phyloP scores from a whole-genome alignment of 805 yeast species.

The Nakazawaea holstii region DNA sequence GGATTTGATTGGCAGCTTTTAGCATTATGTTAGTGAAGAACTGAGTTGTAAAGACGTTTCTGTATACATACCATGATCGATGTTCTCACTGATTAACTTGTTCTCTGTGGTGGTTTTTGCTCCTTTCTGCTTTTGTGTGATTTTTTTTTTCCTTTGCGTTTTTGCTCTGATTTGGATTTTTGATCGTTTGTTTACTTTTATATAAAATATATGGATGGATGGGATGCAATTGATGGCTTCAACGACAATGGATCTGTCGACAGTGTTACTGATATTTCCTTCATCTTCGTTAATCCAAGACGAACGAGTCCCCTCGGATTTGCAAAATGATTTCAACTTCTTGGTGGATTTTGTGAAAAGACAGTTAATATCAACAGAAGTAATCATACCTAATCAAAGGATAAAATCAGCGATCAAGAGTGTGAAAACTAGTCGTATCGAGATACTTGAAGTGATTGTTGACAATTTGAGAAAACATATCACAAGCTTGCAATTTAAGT shows the following conservation, averaged over 20 bases:
- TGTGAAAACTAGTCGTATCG: background rate
- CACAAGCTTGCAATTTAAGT: background rate
- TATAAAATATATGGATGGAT: no score
- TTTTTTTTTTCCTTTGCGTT: no score
- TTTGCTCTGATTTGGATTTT: no score
- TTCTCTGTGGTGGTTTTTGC: no score
- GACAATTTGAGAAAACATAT: background rate
- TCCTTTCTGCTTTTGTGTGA: no score
- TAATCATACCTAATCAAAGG: conserved; percentile 5
- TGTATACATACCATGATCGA: no score
- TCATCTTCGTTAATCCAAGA: conserved; percentile 1
- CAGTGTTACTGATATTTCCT: conserved; percentile 4
- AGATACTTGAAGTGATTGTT: conserved; percentile 1
- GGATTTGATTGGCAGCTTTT: background rate
- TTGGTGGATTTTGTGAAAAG: conserved; percentile 3
- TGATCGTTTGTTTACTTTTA: no score
- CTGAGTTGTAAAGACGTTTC: no score
- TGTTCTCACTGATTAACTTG: no score
- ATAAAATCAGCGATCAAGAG: conserved; percentile 4
- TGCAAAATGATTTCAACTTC: conserved; percentile 8
- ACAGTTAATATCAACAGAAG: background rate
- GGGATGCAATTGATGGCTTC: no score
- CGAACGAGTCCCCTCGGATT: conserved; percentile 5
- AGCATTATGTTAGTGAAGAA: background rate
- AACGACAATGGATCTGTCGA: background rate